phyloP scores from a whole-genome alignment of 192 early-diverging fungal genomes.

The Backusella macrospora region DNA sequence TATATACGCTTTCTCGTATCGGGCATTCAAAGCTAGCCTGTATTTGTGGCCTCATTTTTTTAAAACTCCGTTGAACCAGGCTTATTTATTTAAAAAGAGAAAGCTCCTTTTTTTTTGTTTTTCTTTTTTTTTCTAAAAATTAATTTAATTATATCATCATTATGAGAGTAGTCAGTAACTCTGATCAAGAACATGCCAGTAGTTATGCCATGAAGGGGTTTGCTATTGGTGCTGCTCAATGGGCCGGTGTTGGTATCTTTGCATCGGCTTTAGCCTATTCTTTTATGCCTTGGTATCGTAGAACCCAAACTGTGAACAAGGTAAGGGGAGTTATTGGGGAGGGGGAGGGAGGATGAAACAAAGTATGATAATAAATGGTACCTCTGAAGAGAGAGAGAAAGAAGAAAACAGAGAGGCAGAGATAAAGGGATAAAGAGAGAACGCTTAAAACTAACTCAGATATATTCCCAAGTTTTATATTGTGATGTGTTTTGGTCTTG shows the following conservation, averaged over 20 bases:
- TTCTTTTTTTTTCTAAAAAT: not conserved
- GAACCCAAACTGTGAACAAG: conserved; percentile 40
- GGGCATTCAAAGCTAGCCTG: not conserved
- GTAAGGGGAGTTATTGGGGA: conserved; percentile 4
- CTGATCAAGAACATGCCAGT: conserved; percentile 40
- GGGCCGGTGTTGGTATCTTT: conserved; percentile 43
- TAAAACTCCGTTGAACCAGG: not conserved
- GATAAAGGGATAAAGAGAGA: too few relatives aligned
- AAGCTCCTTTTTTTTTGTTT: not conserved
- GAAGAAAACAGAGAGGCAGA: not conserved
- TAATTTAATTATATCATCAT: not conserved
- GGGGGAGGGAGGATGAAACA: not conserved
- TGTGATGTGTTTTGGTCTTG: conserved; percentile 41
- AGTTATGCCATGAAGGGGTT: conserved; percentile 46
- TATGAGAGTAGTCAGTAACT: conserved; percentile 43
- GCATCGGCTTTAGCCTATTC: conserved; percentile 30
- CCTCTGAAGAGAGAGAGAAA: not conserved
- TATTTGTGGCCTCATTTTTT: conserved; percentile 4
- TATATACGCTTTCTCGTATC: not conserved
- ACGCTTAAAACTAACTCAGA: too few relatives aligned
- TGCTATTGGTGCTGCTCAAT: conserved; percentile 40
- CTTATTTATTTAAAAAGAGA: not conserved
- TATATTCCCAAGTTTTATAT: conserved; percentile 42
- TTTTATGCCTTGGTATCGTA: conserved; percentile 37
- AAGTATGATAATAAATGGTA: not conserved